Percentiles rank a stretch among this genome's conserved stretches.
phyloP scores from a whole-genome alignment of 2,329 filamentous ascomycete genomes.

The Lojkania enalia region DNA sequence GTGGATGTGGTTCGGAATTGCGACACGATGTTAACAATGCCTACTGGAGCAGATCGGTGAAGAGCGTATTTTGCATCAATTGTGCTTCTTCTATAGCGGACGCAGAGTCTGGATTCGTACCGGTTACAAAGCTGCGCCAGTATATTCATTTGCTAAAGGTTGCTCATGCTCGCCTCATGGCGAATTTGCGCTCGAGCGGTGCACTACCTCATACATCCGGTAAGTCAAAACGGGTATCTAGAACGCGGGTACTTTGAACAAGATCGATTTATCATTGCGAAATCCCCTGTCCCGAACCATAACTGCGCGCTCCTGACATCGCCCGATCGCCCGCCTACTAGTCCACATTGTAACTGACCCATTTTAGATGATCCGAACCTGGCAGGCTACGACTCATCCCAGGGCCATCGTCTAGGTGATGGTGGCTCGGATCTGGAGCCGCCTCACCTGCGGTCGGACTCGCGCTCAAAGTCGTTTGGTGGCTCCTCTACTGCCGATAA shows the following conservation, averaged over 20 bases:
- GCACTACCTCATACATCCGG: conserved; percentile 73
- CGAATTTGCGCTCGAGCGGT: conserved; percentile 82
- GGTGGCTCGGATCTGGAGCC: conserved; percentile 54
- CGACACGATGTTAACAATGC: conserved; percentile 70
- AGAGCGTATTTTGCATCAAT: conserved; percentile 70
- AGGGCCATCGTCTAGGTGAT: conserved; percentile 61
- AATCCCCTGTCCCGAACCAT: no score
- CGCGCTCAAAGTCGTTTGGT: conserved; percentile 73
- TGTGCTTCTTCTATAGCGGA: conserved; percentile 66
- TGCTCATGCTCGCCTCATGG: conserved; percentile 83
- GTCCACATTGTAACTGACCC: no score
- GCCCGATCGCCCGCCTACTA: no score
- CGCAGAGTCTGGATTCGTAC: conserved; percentile 65
- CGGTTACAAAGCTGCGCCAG: conserved; percentile 85
- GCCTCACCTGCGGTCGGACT: conserved; percentile 64
- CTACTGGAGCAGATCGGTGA: conserved; percentile 68
- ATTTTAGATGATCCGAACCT: conserved; percentile 68
- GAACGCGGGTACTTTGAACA: no score
- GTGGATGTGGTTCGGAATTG: conserved; percentile 73
- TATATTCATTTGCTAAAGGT: conserved; percentile 93
- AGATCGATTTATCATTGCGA: no score
- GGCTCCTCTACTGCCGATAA: conserved; percentile 61
- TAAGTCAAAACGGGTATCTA: conserved; percentile 40
- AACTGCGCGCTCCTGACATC: no score
- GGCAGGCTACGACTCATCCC: conserved; percentile 67